Base-by-base conservation (phyloP, 768 basidiomycete species). In the Boletales sp. region DNA sequence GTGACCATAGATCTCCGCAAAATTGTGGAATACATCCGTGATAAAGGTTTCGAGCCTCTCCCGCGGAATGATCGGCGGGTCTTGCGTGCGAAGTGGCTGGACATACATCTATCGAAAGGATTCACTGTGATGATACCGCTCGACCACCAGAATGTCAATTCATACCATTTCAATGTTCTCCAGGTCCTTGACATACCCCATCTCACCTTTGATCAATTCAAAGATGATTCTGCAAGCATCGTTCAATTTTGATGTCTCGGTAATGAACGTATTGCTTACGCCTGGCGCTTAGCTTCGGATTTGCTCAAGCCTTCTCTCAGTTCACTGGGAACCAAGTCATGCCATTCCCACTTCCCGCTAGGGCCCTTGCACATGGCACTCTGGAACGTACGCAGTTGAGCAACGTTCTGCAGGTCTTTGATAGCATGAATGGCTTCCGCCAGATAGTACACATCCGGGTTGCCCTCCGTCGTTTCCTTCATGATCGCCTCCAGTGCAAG, bases 191-290 rank as follows among this genome's bases (percentile, higher is more conserved):
- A 95, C 93, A 62, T 94, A 97, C 24, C 84, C 82, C 91, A 95
- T 95, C 67, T 97, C 93, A 55, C 90, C 89, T 67, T 95, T 90
- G 67, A 97, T 95, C 53, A 95, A 68, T 72, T 97, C 93, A 61
- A 94, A 97, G 44, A 95, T 93, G 60, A 93, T 84, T 39, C 91
- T 93, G 55, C 34, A 39, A 51, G 18, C 0, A n/a, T 11, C 14
- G 30, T 52, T 50, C 18, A 50, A 27, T 45, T 30, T 34, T 45
- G 18, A 13, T 15, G 6, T 11, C 11, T 14, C 15, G 40, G 36
- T 48, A 43, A 36, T 31, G 29, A 19, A 51, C 10, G 14, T 19
- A 15, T 4, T 35, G 69, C 89, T 68, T 65, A 94, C 91, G 84
- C 78, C 69, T 95, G 93, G 31, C 91, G 81, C 65, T 91, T 91